Evolutionary conservation across 345 rosid genomes (phyloP), one percentile per base, ranked within the genome.

Genomic region (Trapa bicornis): DNA sequence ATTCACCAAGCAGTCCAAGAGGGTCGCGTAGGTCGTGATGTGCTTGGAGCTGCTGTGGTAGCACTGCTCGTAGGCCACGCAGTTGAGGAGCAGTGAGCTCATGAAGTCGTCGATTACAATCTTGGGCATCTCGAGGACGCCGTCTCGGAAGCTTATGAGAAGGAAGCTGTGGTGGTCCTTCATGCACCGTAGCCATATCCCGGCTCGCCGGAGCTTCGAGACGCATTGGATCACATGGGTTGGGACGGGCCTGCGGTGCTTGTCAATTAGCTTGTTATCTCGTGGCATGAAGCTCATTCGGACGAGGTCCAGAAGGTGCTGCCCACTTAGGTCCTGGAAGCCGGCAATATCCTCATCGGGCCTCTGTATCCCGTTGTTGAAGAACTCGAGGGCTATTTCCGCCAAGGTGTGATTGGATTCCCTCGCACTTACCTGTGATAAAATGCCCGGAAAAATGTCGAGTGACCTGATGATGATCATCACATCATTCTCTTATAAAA

Each of bases 1-100:
- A 72, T 87, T 91, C 12, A 84, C 80, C 60, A 91, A 64, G 70
- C 80, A 88, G 67, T 89, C 97, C 56, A 91, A 65, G 1, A 91
- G 62, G 3, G 91, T 82, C 2, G 89, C 87, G 38, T 91, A 91
- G 12, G 91, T 71, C 2, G 98, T 89, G 78, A 89, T 81, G 74
- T 87, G 86, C 64, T 70, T 86, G 6, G 88, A 78, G 48, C 77
- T 76, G 53, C 80, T 74, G 36, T 47, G 73, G 72, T 92, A 81
- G 70, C 92, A 92, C 22, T 92, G 95, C 77, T 92, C 96, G 74
- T 80, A 89, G 0, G 95, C 96, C 62, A 92, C 92, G 47, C 89
- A 87, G 52, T 92, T 92, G 0, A 76, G 70, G 62, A 92, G 72
- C 67, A 92, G 81, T 1, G 91, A 80, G 73, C 83, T 75, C 94